phyloP scores from a whole-genome alignment of 2,329 filamentous ascomycete species.

The Purpureocillium lavendulum region DNA sequence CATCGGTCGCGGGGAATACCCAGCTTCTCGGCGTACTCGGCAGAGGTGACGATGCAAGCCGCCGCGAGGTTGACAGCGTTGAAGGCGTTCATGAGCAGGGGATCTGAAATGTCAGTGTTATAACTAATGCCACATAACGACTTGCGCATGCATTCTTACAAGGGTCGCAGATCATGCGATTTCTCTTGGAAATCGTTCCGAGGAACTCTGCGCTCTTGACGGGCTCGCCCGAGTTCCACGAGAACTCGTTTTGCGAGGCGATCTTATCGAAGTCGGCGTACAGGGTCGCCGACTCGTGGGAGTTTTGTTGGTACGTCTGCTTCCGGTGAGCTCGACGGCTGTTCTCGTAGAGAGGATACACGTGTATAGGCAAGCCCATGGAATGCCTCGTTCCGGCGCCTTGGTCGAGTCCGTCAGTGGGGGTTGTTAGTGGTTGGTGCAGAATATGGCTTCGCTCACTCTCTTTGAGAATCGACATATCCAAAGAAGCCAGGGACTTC shows the following conservation, averaged over 20 bases:
- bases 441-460: too few species aligned
- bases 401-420: too few species aligned
- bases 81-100: slow-evolving; percentile 63
- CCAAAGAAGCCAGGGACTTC: slow-evolving; percentile 34
- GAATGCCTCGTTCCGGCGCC: slow-evolving; percentile 47
- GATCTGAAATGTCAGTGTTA: slow-evolving; percentile 37
- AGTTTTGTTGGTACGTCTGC: slow-evolving; percentile 47
- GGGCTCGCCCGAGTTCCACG: slow-evolving; percentile 47
- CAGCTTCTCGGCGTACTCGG: slow-evolving; percentile 42
- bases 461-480: slow-evolving; percentile 32
- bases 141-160: too few species aligned
- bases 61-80: slow-evolving; percentile 59
- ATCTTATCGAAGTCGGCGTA: slow-evolving; percentile 54
- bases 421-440: too few species aligned
- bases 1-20: slow-evolving; percentile 46
- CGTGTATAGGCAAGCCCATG: slow-evolving; percentile 55
- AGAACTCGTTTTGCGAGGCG: slow-evolving; percentile 40
- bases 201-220: slow-evolving; percentile 41
- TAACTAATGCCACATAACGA: too few species aligned
- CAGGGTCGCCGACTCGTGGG: slow-evolving; percentile 48
- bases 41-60: slow-evolving; percentile 52
- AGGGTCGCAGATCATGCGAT: slow-evolving; percentile 61
- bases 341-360: slow-evolving; percentile 62
- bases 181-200: slow-evolving; percentile 42
- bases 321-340: slow-evolving; percentile 46